These are phyloP conservation scores for Rubus idaeus DNA, from an alignment of 306 rosid species.

Conservation along the genomic window DNA sequence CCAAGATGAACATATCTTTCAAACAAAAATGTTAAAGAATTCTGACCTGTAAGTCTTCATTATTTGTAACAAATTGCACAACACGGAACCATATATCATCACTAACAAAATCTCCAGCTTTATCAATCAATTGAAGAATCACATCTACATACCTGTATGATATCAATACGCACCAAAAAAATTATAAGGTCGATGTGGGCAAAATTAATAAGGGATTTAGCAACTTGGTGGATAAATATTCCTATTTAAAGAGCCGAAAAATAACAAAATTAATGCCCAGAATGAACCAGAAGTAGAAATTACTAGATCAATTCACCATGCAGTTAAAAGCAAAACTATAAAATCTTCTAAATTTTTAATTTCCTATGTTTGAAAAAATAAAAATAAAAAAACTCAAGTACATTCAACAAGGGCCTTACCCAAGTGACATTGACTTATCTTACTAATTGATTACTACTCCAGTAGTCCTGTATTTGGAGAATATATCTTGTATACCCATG, in stretches of 20 bases:
- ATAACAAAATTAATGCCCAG: neutral
- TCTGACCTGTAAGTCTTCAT: constrained; percentile 96
- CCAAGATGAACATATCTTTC: constrained; percentile 8
- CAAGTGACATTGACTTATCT: neutral
- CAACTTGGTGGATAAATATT: neutral
- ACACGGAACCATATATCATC: constrained; percentile 99
- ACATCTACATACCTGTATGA: constrained; percentile 90
- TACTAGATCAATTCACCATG: neutral
- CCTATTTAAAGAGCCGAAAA: neutral
- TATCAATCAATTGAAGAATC: constrained; percentile 97
- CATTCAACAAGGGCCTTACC: neutral
- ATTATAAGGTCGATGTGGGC: constrained; percentile 18
- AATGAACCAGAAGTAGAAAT: neutral
- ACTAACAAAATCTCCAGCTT: constrained; percentile 99
- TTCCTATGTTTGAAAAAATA: neutral
- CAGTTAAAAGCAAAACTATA: neutral
- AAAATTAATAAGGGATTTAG: neutral
- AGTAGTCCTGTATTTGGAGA: neutral
- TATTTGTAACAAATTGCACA: constrained; percentile 97
- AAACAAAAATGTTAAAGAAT: constrained; percentile 26
- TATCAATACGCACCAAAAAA: constrained; percentile 16
- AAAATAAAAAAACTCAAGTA: neutral
- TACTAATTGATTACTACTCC: neutral
- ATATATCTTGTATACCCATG: neutral
- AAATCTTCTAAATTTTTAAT: neutral